Evolutionary conservation across 331 rosid genomes (phyloP).

Genomic region (Malus hybrid): DNA sequence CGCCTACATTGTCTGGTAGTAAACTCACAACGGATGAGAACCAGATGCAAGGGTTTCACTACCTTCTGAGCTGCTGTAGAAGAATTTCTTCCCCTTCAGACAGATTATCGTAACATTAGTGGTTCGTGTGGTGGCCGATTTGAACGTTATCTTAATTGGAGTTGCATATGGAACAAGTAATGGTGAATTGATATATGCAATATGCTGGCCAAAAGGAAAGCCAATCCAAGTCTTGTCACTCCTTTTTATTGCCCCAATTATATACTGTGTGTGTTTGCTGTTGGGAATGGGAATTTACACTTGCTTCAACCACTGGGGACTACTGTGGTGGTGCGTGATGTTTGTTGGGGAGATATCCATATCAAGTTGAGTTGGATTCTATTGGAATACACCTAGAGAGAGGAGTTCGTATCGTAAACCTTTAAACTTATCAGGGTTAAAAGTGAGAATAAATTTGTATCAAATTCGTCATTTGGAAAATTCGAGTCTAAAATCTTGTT

Average conservation of each 20-base stretch:
- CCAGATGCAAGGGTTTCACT: too few relatives aligned
- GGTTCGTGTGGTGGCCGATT: background rate
- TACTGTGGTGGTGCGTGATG: background rate
- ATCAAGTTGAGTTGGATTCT: background rate
- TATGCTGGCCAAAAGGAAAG: background rate
- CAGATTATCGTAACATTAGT: background rate
- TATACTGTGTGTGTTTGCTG: background rate
- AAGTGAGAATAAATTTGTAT: too few relatives aligned
- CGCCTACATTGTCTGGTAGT: too few relatives aligned
- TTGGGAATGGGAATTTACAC: too few relatives aligned
- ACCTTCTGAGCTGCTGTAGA: too few relatives aligned
- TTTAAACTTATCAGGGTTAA: too few relatives aligned
- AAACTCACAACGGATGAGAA: too few relatives aligned
- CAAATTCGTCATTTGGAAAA: accelerated
- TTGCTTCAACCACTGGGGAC: background rate
- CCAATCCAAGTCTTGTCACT: background rate
- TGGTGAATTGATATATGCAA: background rate
- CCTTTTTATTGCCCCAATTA: background rate
- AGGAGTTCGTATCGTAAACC: too few relatives aligned
- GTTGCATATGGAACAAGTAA: background rate
- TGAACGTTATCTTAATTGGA: background rate
- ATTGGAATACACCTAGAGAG: background rate
- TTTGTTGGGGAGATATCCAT: background rate
- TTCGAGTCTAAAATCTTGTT: too few relatives aligned
- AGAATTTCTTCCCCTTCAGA: too few relatives aligned